phyloP scores from a whole-genome alignment of 106 monocot species.

The Acorus calamus region DNA sequence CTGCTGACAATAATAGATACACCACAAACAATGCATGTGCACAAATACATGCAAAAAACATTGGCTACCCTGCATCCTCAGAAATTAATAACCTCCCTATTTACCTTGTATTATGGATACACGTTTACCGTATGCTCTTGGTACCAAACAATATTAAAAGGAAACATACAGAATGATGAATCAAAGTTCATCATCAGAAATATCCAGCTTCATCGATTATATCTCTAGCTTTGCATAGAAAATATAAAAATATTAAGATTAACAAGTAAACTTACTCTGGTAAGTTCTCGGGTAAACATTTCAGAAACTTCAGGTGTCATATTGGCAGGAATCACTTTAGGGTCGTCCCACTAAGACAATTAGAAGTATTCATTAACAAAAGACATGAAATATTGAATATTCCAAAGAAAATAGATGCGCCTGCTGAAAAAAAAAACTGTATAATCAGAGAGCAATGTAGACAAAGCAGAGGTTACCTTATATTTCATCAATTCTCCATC shows the following conservation, averaged over 20 bases:
- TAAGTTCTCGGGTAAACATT: constrained; percentile 70
- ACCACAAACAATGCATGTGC: neutral
- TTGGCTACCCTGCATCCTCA: too few species aligned
- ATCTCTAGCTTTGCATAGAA: too few species aligned
- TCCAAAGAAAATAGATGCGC: neutral
- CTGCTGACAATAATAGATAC: neutral
- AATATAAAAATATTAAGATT: too few species aligned
- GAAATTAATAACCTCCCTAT: too few species aligned
- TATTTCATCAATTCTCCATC: constrained; percentile 73
- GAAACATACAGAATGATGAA: too few species aligned
- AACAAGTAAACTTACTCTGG: constrained; percentile 38
- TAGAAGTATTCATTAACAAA: constrained; percentile 2
- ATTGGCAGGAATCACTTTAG: constrained; percentile 58
- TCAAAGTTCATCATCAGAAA: too few species aligned
- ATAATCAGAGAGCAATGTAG: neutral
- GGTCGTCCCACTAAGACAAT: constrained; percentile 66
- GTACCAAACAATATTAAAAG: too few species aligned
- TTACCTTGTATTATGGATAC: too few species aligned
- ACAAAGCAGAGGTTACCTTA: constrained; percentile 30
- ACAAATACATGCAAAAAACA: too few species aligned
- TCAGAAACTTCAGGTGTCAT: constrained; percentile 80
- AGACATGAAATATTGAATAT: neutral
- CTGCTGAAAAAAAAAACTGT: neutral
- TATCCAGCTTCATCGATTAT: too few species aligned
- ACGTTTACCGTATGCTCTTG: too few species aligned